A percentile compares a stretch with the other conserved stretches of the same genome.
Conservation (phyloP, 495 filamentous ascomycete species). For the Penicillium herquei region DNA sequence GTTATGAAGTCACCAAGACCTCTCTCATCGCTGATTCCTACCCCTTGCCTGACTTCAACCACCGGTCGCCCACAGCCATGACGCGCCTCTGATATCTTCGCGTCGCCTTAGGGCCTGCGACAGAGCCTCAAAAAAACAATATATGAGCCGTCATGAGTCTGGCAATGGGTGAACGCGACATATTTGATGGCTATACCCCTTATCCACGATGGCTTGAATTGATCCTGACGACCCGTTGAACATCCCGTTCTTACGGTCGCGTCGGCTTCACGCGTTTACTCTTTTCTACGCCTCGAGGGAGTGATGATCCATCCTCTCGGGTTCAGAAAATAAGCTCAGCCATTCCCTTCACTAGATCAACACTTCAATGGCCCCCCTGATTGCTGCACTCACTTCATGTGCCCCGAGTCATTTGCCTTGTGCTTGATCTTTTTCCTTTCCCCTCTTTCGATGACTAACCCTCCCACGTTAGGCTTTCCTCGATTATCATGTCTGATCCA, state of each 20-base stretch:
- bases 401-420: not conserved
- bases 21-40: slow-evolving; percentile 1
- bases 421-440: not conserved
- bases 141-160: not conserved
- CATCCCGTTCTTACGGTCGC: slow-evolving; percentile 5
- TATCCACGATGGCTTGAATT: not conserved
- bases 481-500: slow-evolving; percentile 40
- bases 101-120: not conserved
- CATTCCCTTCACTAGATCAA: not conserved
- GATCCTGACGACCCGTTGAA: slow-evolving; percentile 1
- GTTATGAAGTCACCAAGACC: not conserved
- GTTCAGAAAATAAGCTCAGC: not conserved
- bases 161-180: not conserved
- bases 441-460: slow-evolving; percentile 22
- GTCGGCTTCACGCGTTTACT: slow-evolving; percentile 13
- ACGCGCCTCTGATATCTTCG: slow-evolving; percentile 29
- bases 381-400: not conserved
- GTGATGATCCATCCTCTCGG: not conserved
- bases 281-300: not conserved
- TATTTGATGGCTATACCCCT: not conserved
- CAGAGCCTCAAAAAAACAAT: not conserved
- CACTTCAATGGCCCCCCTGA: slow-evolving; percentile 19
- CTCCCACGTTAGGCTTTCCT: slow-evolving; percentile 2
- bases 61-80: slow-evolving; percentile 32
- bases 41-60: slow-evolving; percentile 15